Evolutionary conservation across 495 filamentous ascomycete genomes (phyloP).

Genomic region (Sporormia fimetaria): DNA sequence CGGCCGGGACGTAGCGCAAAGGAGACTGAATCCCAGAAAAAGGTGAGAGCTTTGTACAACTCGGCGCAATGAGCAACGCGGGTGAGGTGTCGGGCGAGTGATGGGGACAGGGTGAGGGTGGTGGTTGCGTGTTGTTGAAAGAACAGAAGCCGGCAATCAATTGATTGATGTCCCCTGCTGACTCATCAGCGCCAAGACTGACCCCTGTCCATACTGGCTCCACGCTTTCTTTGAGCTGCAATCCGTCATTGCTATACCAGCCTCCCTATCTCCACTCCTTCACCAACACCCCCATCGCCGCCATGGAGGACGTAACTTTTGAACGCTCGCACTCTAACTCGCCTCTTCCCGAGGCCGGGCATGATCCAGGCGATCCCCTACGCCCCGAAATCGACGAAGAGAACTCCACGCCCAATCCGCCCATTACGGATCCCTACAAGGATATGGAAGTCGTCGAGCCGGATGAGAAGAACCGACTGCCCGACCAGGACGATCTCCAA

Average conservation of each 20-base stretch:
- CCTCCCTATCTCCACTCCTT: background rate
- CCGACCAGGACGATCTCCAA: constrained; percentile 50
- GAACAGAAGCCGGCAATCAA: too few relatives aligned
- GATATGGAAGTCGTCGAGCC: constrained; percentile 34
- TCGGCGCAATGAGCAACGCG: too few relatives aligned
- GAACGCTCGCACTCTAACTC: constrained; percentile 9
- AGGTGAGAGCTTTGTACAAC: background rate
- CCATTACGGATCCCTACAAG: constrained; percentile 30
- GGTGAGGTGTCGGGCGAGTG: too few relatives aligned
- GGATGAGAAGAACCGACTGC: constrained; percentile 38
- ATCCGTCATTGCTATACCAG: too few relatives aligned
- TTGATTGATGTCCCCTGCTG: too few relatives aligned
- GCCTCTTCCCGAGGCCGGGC: constrained; percentile 34
- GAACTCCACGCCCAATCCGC: constrained; percentile 32
- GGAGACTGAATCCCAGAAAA: background rate
- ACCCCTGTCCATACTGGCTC: background rate
- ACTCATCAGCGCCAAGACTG: too few relatives aligned
- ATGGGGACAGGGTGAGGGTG: background rate
- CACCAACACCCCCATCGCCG: background rate
- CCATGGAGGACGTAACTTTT: constrained; percentile 23
- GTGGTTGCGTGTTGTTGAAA: background rate
- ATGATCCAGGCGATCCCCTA: constrained; percentile 36
- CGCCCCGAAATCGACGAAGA: constrained; percentile 37
- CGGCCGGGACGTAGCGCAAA: too few relatives aligned
- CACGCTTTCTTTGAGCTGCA: background rate